Evolutionary conservation across 371 early-diverging fungal species (phyloP), one percentile per base, ranked within the genome.

Genomic region (Mucor saturninus): DNA sequence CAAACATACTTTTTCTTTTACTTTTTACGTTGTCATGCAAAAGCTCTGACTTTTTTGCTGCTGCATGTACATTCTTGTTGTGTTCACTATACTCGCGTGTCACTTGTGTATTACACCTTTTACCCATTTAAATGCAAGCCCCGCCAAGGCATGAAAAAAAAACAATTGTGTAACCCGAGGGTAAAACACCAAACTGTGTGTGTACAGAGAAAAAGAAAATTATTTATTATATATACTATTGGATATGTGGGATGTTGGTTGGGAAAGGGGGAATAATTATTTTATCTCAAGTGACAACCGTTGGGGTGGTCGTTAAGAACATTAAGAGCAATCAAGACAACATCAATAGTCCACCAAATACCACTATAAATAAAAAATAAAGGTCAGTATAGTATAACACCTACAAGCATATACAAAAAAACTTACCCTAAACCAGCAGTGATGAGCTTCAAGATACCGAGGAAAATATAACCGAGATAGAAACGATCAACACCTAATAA

Each of bases 381-480:
- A 21, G 5, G 26, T 43, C 2, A 43, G 43, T 43, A 11, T 21
- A 21, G 21, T 21, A 21, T 21, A 21, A 21, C 21, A 21, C 21
- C 21, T 21, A 21, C 21, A 21, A 21, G 21, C 1, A 21, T 21
- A 21, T 21, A 42, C 4, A 42, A 2, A 5, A 5, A 21, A 46
- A 6, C 46, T 46, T 46, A 46, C 46, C 46, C 74, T 14, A 79
- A 68, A 71, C 83, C 83, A 62, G 72, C 83, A 43, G 83, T 78
- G 29, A 81, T n/a, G 10, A 81, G 63, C 56, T 77, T 77, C 21
- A 81, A 49, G 10, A 85, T 54, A 38, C 81, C 73, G 26, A 81
- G 68, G 71, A 85, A 74, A 39, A 85, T 69, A 38, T 85, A 84
- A 15, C 85, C 85, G 30, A 86, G 81, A 61, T 86, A 86, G 81